Percentiles rank a stretch among this genome's conserved stretches.
Conservation (phyloP, 441 rosid species). For the Erysimum cheiri region DNA sequence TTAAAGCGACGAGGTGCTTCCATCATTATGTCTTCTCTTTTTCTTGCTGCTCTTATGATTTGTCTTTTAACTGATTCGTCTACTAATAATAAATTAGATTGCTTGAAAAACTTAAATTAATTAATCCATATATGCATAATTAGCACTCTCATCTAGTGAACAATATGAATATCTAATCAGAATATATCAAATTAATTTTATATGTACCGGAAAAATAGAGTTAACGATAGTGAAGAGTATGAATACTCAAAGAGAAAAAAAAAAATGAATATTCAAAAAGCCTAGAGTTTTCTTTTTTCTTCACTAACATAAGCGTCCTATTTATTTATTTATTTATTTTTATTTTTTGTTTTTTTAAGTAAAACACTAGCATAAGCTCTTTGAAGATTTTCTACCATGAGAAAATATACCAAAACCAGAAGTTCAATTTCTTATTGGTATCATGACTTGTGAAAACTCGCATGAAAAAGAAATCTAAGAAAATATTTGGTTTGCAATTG, state of each 20-base stretch:
- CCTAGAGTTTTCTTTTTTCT: neutral
- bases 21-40: slow-evolving; percentile 40
- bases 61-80: slow-evolving; percentile 4
- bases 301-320: no score
- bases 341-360: no score
- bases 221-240: no score
- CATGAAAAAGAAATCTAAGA: neutral
- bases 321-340: no score
- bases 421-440: neutral
- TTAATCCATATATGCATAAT: neutral
- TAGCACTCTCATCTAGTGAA: neutral
- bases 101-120: neutral
- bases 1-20: slow-evolving; percentile 40
- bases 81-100: neutral
- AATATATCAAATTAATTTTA: no score
- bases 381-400: neutral
- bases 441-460: neutral
- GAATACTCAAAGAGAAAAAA: no score
- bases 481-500: neutral
- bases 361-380: neutral
- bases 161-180: neutral
- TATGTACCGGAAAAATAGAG: neutral
- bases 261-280: neutral
- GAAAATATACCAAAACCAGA: slow-evolving; percentile 1
- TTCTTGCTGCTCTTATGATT: slow-evolving; percentile 28